Percentiles rank a stretch among this genome's conserved stretches.
phyloP scores from a whole-genome alignment of 352 stramenopile species.

The Phytophthora fragariae region DNA sequence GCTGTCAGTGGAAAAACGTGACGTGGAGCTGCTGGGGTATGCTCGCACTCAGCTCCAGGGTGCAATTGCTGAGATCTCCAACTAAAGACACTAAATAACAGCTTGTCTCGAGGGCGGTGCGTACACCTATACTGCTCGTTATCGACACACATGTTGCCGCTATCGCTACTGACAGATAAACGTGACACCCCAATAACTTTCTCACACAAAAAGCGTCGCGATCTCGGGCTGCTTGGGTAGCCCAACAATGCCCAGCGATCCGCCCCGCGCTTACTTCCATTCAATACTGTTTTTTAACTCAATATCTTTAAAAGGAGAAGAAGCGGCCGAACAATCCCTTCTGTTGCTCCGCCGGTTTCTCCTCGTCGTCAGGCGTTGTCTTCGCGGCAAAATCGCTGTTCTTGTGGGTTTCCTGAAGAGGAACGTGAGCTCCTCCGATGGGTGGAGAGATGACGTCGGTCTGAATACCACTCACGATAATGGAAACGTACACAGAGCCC shows the following conservation, averaged over 20 bases:
- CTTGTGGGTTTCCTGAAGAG: conserved; percentile 50
- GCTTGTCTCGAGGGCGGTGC: not conserved
- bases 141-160: not conserved
- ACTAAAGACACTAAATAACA: conserved; percentile 29
- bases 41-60: conserved; percentile 62
- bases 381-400: conserved; percentile 26
- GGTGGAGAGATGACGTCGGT: conserved; percentile 85
- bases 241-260: not conserved
- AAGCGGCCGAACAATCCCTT: conserved; percentile 76
- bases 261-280: conserved; percentile 14
- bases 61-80: conserved; percentile 72
- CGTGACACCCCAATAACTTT: conserved; percentile 6
- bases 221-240: conserved; percentile 1
- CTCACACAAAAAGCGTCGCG: conserved; percentile 10
- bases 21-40: conserved; percentile 72
- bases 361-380: conserved; percentile 20
- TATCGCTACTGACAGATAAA: not conserved
- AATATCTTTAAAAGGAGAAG: conserved; percentile 69
- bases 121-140: not conserved
- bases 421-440: conserved; percentile 57
- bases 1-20: conserved; percentile 64
- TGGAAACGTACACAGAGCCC: conserved; percentile 86
- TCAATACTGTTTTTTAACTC: conserved; percentile 27
- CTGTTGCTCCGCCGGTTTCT: conserved; percentile 35
- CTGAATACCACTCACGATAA: conserved; percentile 91